Conservation (phyloP, 1,139 yeast species). For the Geotrichum bryndzae region DNA sequence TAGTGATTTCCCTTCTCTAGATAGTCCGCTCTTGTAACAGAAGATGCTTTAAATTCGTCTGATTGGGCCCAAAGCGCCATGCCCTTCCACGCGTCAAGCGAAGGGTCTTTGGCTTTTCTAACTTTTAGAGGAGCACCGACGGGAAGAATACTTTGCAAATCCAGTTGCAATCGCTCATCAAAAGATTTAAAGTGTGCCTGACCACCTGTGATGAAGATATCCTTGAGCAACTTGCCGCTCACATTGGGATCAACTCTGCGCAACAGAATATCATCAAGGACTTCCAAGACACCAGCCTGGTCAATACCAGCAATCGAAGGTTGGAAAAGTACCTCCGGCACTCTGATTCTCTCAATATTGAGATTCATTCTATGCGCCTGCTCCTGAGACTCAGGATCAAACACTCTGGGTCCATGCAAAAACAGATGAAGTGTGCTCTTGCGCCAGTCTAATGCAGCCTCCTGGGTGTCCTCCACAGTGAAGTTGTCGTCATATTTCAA, state of each 20-base stretch:
- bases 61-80: constrained; percentile 74
- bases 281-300: constrained; percentile 84
- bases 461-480: constrained; percentile 77
- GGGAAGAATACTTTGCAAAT: constrained; percentile 68
- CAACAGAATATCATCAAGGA: constrained; percentile 60
- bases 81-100: constrained; percentile 87
- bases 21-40: constrained; percentile 65
- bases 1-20: constrained; percentile 87
- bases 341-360: constrained; percentile 83
- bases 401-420: constrained; percentile 80
- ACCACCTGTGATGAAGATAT: constrained; percentile 85
- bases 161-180: constrained; percentile 56
- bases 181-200: constrained; percentile 61
- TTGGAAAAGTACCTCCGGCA: constrained; percentile 87
- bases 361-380: constrained; percentile 84
- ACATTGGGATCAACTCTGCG: constrained; percentile 53
- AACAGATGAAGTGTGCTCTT: constrained; percentile 74
- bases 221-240: constrained; percentile 47
- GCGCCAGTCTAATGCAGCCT: constrained; percentile 81
- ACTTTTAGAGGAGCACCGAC: constrained; percentile 57
- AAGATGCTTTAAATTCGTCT: constrained; percentile 43
- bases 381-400: constrained; percentile 55
- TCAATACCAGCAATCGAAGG: constrained; percentile 95
- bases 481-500: constrained; percentile 79
- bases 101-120: constrained; percentile 59